Conservation (phyloP, 768 basidiomycete genomes). For the Candolleomyces eurysporus region DNA sequence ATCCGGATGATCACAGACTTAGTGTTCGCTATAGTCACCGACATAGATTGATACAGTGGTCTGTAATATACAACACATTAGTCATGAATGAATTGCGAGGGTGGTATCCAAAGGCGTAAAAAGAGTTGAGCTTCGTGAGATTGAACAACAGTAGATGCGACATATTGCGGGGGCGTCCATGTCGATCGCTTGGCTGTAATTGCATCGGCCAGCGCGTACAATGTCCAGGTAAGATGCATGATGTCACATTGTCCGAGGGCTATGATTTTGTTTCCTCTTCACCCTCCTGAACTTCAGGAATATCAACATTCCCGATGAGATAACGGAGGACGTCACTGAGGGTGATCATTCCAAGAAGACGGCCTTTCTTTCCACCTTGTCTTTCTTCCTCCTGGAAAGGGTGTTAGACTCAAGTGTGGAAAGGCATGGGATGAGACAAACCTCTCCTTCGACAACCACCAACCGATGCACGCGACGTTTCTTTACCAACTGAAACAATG, state of each 20-base stretch:
- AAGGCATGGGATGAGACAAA: constrained; percentile 27
- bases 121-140: background rate
- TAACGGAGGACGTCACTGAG: constrained; percentile 87
- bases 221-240: background rate
- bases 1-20: background rate
- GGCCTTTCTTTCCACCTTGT: constrained; percentile 77
- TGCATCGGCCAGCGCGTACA: background rate
- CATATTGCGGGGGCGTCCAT: background rate
- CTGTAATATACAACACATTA: constrained; percentile 6
- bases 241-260: background rate
- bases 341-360: constrained; percentile 83
- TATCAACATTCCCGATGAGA: constrained; percentile 64
- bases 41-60: background rate
- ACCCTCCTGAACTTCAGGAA: constrained; percentile 36
- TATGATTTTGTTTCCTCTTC: constrained; percentile 1
- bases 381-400: constrained; percentile 69
- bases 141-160: background rate
- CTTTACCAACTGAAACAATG: constrained; percentile 87
- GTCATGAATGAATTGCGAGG: background rate
- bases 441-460: constrained; percentile 93
- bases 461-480: constrained; percentile 92
- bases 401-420: constrained; percentile 2
- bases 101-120: background rate
- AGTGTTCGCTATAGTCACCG: background rate
- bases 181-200: background rate